These are phyloP conservation scores for Microsporum audouinii DNA, from an alignment of 2,329 filamentous ascomycete species.

Conservation along the genomic window DNA sequence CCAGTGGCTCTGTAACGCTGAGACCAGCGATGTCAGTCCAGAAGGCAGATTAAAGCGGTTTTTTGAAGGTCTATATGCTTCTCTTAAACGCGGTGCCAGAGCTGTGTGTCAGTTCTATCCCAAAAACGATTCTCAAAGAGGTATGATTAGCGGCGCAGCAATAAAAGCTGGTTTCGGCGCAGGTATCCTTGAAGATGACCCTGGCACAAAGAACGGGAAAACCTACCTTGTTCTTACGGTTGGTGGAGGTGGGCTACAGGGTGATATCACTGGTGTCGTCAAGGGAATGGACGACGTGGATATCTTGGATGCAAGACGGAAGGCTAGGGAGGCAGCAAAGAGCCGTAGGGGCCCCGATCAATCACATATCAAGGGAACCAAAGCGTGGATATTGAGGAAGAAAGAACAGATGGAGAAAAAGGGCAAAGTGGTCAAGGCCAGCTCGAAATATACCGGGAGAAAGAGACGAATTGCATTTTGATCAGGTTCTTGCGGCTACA, in stretches of 20 bases:
- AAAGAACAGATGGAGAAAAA: conserved; percentile 91
- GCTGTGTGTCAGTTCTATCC: conserved; percentile 98
- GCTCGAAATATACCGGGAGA: conserved; percentile 85
- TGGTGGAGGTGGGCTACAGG: conserved; percentile 53
- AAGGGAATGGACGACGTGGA: conserved; percentile 81
- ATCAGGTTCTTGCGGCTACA: not conserved
- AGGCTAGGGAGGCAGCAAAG: conserved; percentile 33
- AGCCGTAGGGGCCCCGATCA: conserved; percentile 41
- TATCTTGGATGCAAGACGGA: conserved; percentile 58
- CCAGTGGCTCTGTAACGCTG: conserved; percentile 98
- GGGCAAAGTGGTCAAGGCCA: conserved; percentile 85
- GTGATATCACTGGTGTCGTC: conserved; percentile 83
- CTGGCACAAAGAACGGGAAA: conserved; percentile 91
- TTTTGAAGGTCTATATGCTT: conserved; percentile 84
- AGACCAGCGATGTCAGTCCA: conserved; percentile 72
- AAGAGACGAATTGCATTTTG: conserved; percentile 73
- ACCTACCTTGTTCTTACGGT: conserved; percentile 92
- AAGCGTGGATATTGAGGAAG: conserved; percentile 45
- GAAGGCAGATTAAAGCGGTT: conserved; percentile 70
- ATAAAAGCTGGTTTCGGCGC: conserved; percentile 92
- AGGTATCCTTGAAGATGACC: conserved; percentile 87
- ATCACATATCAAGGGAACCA: conserved; percentile 37
- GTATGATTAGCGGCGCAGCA: conserved; percentile 83
- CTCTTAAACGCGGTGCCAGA: conserved; percentile 67
- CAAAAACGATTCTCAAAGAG: conserved; percentile 81